Evolutionary conservation across 2,329 filamentous ascomycete species (phyloP).

Genomic region (Ustulina deusta): DNA sequence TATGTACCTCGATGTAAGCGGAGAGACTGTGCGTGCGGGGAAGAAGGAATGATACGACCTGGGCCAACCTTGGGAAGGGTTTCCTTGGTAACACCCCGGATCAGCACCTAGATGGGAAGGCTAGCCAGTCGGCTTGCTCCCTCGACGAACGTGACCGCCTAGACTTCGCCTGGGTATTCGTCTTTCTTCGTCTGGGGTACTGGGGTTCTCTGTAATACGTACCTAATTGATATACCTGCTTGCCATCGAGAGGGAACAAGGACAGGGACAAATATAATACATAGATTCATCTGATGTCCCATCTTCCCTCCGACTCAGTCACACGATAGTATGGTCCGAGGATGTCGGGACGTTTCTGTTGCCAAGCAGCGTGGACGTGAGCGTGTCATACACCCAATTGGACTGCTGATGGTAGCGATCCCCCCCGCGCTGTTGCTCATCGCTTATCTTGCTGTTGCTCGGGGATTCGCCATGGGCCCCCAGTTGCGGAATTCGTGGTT

Average conservation of each 20-base stretch:
- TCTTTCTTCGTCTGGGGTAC: not conserved
- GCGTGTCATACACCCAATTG: not conserved
- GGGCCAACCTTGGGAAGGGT: not conserved
- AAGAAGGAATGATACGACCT: not conserved
- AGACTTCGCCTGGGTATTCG: not conserved
- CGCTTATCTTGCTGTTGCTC: not conserved
- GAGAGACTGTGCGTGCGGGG: not conserved
- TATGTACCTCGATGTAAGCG: not conserved
- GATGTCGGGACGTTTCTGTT: not conserved
- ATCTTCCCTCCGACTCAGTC: not conserved
- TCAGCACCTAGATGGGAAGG: not conserved
- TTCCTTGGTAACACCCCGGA: not conserved
- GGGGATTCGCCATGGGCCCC: not conserved
- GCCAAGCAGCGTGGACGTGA: not conserved
- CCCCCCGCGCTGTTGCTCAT: not conserved
- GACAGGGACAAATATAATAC: not conserved
- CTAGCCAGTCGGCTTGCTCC: conserved; percentile 29
- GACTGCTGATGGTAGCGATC: not conserved
- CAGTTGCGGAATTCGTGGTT: not conserved
- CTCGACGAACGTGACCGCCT: conserved; percentile 25
- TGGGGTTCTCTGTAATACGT: not conserved
- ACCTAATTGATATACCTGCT: not conserved
- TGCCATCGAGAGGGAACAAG: not conserved
- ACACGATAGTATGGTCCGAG: not conserved
- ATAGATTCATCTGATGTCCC: not conserved